Conservation (phyloP, 2,329 filamentous ascomycete genomes). For the Sporothrix globosa region DNA sequence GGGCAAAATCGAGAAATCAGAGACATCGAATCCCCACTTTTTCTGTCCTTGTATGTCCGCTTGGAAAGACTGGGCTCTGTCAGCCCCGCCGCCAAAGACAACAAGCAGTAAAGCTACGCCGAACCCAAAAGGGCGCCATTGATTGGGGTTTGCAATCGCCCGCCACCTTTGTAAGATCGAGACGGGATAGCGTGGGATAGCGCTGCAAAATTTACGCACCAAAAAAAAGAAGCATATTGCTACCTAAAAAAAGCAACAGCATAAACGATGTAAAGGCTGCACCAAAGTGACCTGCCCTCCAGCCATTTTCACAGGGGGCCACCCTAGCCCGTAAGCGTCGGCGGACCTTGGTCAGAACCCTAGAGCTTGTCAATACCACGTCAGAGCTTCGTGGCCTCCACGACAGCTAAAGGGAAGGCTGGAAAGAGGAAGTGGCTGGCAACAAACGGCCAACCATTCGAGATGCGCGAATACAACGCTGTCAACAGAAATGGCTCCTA, state of each 20-base stretch:
- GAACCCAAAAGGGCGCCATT: neutral
- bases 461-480: neutral
- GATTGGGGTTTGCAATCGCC: neutral
- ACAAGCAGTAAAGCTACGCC: neutral
- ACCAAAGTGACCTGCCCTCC: neutral
- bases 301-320: slow-evolving; percentile 3
- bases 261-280: neutral
- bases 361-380: too few species aligned
- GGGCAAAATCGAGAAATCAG: neutral
- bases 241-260: slow-evolving; percentile 4
- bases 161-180: slow-evolving; percentile 5
- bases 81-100: slow-evolving; percentile 11
- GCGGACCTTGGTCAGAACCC: too few species aligned
- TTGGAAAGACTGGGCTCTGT: slow-evolving; percentile 12
- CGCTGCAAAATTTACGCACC: slow-evolving; percentile 12
- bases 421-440: neutral
- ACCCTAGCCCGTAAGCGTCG: neutral
- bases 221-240: slow-evolving; percentile 5
- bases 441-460: neutral
- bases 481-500: neutral
- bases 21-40: slow-evolving; percentile 1
- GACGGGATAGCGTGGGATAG: slow-evolving; percentile 12
- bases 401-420: neutral
- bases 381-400: neutral
- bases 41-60: neutral